Conservation (phyloP, 345 rosid species). For the Eucalyptus pauciflora region DNA sequence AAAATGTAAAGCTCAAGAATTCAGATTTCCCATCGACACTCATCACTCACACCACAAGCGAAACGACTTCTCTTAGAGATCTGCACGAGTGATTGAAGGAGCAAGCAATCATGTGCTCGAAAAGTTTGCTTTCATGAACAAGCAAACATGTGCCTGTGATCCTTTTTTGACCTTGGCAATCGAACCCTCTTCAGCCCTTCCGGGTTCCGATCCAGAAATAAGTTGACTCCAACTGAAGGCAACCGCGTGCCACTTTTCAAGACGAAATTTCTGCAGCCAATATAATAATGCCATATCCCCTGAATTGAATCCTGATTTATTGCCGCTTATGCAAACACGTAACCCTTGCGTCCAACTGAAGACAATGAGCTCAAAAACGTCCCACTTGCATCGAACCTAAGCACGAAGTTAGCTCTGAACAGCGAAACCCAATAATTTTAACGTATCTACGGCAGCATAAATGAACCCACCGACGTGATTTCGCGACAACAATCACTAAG, state of each 20-base stretch:
- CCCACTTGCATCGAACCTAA: slow-evolving; percentile 1
- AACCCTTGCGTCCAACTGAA: slow-evolving; percentile 18
- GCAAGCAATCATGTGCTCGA: slow-evolving; percentile 4
- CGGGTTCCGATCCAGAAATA: background rate
- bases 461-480: background rate
- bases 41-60: background rate
- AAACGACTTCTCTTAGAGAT: background rate
- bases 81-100: background rate
- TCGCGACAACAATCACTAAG: background rate
- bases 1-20: background rate
- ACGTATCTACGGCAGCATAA: background rate
- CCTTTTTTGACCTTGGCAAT: background rate
- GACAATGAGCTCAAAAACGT: background rate
- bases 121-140: background rate
- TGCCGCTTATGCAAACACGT: background rate
- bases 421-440: background rate
- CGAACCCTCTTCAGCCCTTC: background rate
- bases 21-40: background rate
- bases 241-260: slow-evolving; percentile 8
- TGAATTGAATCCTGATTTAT: background rate
- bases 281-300: background rate
- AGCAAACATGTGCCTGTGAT: slow-evolving; percentile 1
- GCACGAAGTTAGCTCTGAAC: slow-evolving; percentile 3
- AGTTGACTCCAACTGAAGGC: background rate
- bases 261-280: background rate